Evolutionary conservation across 2,329 filamentous ascomycete species (phyloP), one percentile per base, ranked within the genome.

Genomic region (Xylariaceae sp.): DNA sequence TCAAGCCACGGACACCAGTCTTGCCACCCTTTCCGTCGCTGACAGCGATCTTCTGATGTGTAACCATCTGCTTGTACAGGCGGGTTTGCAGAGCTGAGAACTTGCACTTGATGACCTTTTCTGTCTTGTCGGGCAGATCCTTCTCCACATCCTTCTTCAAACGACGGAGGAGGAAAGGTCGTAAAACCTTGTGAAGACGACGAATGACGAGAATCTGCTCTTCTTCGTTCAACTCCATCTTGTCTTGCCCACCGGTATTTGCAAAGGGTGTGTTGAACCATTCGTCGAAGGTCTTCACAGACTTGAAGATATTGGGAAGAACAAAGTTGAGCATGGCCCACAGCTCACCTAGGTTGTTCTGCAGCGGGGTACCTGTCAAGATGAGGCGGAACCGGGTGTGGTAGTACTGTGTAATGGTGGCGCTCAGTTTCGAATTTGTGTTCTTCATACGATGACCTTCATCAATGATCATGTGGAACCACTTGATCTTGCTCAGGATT

Each of bases 361-460:
- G 92, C 22, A 98, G 75, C 5, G 93, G 93, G 5, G 93, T 98
- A 76, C 93, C 93, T 2, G 93, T 98, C 57, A 98, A 79, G 71
- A 98, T 98, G 46, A 98, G 82, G 58, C 93, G 88, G 74, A 93
- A 98, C 12, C 92, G 85, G 22, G 92, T 96, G 60, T 79, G 85
- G 72, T 98, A 98, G 74, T 97, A 97, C 51, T 90, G 83, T 29
- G 92, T 91, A 54, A 98, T 88, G 4, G 93, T 97, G 55, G 84
- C 89, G 67, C 89, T 96, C 57, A 98, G 78, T 72, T 98, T 98
- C 8, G 93, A 98, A 58, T 93, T 85, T 22, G 88, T 79, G 69
- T 98, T 98, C 80, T 98, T 98, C 93, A 98, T 98, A 66, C 93
- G 90, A 68, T 98, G 93, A 71, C 93, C 93, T 75, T 98, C 93